A percentile compares a stretch with the other conserved stretches of the same genome.
phyloP scores from a whole-genome alignment of 139 green algal species.

The Coelastrella sp. region DNA sequence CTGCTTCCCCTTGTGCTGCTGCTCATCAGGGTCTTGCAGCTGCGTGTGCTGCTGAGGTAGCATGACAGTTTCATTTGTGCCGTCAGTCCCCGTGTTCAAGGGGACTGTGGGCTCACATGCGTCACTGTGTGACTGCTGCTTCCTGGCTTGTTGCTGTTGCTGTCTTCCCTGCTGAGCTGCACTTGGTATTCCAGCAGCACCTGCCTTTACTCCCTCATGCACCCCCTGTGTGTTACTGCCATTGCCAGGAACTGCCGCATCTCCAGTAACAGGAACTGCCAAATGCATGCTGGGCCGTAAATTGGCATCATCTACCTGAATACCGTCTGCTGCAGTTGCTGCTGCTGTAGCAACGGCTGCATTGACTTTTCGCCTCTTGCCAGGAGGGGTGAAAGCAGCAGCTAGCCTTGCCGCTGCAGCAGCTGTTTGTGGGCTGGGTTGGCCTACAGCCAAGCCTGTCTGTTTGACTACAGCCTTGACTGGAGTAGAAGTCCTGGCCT shows the following conservation, averaged over 20 bases:
- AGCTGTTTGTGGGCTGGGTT: background rate
- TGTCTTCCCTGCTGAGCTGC: background rate
- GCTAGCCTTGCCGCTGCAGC: background rate
- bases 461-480: background rate
- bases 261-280: background rate
- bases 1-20: background rate
- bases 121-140: background rate
- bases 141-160: background rate
- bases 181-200: too few relatives aligned
- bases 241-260: too few relatives aligned
- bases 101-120: background rate
- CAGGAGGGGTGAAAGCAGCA: background rate
- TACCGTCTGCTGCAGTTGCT: background rate
- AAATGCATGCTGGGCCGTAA: background rate
- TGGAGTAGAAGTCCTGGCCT: background rate
- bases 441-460: background rate
- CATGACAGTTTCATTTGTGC: background rate
- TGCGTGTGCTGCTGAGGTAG: slow-evolving; percentile 1
- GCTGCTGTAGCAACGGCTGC: background rate
- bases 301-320: background rate
- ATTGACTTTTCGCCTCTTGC: background rate
- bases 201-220: too few relatives aligned
- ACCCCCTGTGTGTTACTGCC: too few relatives aligned
- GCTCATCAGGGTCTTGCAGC: background rate
- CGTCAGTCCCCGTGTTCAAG: background rate